These are phyloP conservation scores for Aspergillaceae sp. DNA, from an alignment of 2,329 filamentous ascomycete genomes.

Conservation along the genomic window DNA sequence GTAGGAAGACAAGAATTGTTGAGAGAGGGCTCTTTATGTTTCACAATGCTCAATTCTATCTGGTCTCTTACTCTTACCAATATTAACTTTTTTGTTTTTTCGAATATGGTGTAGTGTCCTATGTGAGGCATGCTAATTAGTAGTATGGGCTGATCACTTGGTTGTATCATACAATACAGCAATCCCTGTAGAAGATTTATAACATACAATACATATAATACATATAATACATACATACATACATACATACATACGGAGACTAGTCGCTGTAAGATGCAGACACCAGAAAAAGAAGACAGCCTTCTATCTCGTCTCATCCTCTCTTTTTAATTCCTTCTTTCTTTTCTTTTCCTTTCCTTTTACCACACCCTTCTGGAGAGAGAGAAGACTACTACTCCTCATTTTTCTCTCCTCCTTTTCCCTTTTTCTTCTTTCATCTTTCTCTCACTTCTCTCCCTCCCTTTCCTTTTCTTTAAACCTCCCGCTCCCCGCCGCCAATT, in stretches of 20 bases:
- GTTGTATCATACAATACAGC: not conserved
- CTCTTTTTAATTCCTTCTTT: not conserved
- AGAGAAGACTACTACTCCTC: no score
- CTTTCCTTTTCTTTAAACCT: slow-evolving; percentile 24
- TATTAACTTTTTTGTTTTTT: no score
- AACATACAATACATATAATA: not conserved
- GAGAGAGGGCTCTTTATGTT: not conserved
- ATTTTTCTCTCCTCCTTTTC: slow-evolving; percentile 9
- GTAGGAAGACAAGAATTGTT: not conserved
- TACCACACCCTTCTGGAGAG: slow-evolving; percentile 9
- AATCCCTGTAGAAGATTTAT: no score
- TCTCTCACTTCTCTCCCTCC: slow-evolving; percentile 19
- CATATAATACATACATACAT: not conserved
- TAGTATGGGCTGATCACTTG: not conserved
- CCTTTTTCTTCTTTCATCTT: slow-evolving; percentile 28
- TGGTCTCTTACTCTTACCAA: no score
- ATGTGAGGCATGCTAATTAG: not conserved
- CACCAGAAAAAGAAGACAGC: slow-evolving; percentile 3
- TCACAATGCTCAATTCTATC: not conserved
- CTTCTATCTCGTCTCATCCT: slow-evolving; percentile 19
- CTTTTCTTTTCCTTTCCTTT: slow-evolving; percentile 18
- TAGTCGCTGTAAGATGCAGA: slow-evolving; percentile 9
- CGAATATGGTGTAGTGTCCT: no score
- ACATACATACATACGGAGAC: not conserved
- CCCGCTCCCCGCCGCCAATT: slow-evolving; percentile 23